These are phyloP conservation scores for Eimeria tenella DNA, from an alignment of 169 alveolate species.

Conservation along the genomic window DNA sequence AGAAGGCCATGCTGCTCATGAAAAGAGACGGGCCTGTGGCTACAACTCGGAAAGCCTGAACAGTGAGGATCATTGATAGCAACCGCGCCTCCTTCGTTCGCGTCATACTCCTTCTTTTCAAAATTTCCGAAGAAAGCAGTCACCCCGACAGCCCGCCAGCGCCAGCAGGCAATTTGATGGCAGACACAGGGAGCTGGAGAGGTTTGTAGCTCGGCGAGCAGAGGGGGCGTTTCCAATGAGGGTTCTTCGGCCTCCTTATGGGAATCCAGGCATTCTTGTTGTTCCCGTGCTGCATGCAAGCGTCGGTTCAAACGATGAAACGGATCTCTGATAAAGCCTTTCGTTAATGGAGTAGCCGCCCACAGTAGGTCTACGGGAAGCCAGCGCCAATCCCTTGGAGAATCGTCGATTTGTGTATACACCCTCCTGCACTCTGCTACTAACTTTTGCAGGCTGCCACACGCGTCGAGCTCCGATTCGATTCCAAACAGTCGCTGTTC, in stretches of 20 bases:
- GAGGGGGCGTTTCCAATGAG: neutral
- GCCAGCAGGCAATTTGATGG: conserved; percentile 25
- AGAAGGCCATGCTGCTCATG: neutral
- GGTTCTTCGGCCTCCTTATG: neutral
- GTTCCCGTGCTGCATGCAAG: conserved; percentile 25
- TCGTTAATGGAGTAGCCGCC: conserved; percentile 56
- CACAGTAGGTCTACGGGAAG: conserved; percentile 51
- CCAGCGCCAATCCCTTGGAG: conserved; percentile 46
- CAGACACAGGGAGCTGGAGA: conserved; percentile 44
- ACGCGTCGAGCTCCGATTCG: neutral
- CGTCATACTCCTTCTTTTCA: neutral
- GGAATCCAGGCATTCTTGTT: neutral
- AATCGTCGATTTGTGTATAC: neutral
- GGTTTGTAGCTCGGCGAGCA: neutral
- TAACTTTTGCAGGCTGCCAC: neutral
- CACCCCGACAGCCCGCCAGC: conserved; percentile 68
- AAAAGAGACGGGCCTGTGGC: neutral
- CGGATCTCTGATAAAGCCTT: conserved; percentile 35
- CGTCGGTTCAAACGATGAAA: neutral
- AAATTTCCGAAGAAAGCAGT: conserved; percentile 40
- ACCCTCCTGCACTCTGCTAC: conserved; percentile 38
- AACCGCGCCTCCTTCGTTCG: neutral
- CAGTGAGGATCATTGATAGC: neutral
- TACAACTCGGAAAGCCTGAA: neutral
- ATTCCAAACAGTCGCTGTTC: neutral